Conservation (phyloP, 2,329 filamentous ascomycete species). For the Diaporthe vexans region DNA sequence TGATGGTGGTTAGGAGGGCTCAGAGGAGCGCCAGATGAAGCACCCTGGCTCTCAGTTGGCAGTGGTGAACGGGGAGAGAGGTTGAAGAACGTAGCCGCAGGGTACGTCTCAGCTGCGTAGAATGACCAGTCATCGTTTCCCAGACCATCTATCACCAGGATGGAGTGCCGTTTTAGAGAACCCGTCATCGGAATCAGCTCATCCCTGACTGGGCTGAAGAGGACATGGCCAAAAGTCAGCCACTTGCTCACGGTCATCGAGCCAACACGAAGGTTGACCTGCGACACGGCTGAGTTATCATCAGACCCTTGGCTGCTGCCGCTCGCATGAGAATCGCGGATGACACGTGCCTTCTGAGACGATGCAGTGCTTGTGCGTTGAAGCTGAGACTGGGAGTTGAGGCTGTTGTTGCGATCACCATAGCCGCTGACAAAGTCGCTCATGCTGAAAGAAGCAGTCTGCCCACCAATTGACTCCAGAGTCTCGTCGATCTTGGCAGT, state of each 20-base stretch:
- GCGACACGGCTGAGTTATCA: conserved; percentile 74
- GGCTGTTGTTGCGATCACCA: conserved; percentile 52
- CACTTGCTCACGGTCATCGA: conserved; percentile 90
- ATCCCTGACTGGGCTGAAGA: conserved; percentile 84
- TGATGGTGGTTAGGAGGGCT: conserved; percentile 81
- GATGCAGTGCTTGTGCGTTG: conserved; percentile 43
- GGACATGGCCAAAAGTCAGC: conserved; percentile 86
- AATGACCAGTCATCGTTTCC: conserved; percentile 93
- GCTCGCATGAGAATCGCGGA: conserved; percentile 59
- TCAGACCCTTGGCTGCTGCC: conserved; percentile 64
- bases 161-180: conserved; percentile 69
- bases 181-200: conserved; percentile 71
- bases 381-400: conserved; percentile 42
- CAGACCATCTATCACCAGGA: conserved; percentile 85
- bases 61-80: conserved; percentile 72
- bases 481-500: conserved; percentile 65
- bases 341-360: conserved; percentile 47
- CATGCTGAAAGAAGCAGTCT: conserved; percentile 59
- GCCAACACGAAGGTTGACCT: conserved; percentile 82
- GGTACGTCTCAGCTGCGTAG: conserved; percentile 86
- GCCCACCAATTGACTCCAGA: conserved; percentile 55
- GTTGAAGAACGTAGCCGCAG: conserved; percentile 81
- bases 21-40: conserved; percentile 63
- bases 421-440: conserved; percentile 59
- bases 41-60: conserved; percentile 58